phyloP scores from a whole-genome alignment of 2,329 filamentous ascomycete species.

The Berkeleyomyces rouxiae region DNA sequence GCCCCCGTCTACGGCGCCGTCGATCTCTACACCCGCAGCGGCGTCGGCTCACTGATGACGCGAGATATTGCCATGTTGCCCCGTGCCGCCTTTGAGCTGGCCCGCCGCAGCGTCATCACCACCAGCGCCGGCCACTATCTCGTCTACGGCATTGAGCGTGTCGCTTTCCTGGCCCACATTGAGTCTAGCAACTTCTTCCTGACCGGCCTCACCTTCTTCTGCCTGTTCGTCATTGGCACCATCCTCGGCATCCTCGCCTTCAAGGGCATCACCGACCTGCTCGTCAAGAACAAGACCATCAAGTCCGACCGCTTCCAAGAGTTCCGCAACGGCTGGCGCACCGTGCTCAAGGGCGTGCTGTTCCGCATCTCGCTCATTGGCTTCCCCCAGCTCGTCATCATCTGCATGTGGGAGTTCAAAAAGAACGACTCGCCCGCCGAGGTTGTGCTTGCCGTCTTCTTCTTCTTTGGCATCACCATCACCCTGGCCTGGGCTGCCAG shows the following conservation, averaged over 20 bases:
- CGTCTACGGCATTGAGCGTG: constrained; percentile 73
- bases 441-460: constrained; percentile 74
- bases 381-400: constrained; percentile 76
- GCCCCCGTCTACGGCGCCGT: constrained; percentile 17
- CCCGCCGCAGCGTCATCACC: constrained; percentile 38
- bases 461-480: constrained; percentile 62
- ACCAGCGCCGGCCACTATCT: constrained; percentile 38
- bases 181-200: constrained; percentile 88
- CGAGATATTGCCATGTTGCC: constrained; percentile 38
- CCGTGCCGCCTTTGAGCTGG: constrained; percentile 25
- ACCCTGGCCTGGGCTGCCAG: constrained; percentile 73
- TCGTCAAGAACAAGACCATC: constrained; percentile 60
- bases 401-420: constrained; percentile 90
- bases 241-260: constrained; percentile 57
- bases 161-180: constrained; percentile 70
- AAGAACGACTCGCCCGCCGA: constrained; percentile 70
- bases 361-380: constrained; percentile 83
- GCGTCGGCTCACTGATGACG: constrained; percentile 22
- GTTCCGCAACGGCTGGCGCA: constrained; percentile 87
- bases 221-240: constrained; percentile 63
- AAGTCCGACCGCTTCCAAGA: constrained; percentile 75
- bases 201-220: constrained; percentile 79
- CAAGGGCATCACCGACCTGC: constrained; percentile 65
- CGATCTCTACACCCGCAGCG: constrained; percentile 31
- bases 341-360: constrained; percentile 81